Conservation (phyloP, 164 flowering plant species). For the Magnolia kwangsiensis region DNA sequence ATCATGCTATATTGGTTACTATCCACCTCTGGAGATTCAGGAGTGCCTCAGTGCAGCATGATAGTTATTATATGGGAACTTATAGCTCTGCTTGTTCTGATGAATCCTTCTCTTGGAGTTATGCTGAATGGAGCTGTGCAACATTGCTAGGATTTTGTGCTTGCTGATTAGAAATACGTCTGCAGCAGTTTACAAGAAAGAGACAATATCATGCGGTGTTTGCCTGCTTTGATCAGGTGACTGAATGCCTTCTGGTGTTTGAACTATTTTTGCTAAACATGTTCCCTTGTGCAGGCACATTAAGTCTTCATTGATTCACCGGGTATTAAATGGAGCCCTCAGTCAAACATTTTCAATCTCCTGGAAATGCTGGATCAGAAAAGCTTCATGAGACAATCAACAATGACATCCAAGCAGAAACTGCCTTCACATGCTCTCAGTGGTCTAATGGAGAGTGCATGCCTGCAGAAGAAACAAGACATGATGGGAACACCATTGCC, state of each 20-base stretch:
- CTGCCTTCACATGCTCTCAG: constrained; percentile 9
- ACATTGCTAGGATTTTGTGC: constrained; percentile 46
- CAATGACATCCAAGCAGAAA: constrained; percentile 10
- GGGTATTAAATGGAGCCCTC: constrained; percentile 23
- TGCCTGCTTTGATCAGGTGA: constrained; percentile 48
- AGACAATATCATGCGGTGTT: constrained; percentile 44
- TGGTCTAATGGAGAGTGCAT: constrained; percentile 15
- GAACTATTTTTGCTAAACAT: constrained; percentile 29
- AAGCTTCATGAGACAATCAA: constrained; percentile 6
- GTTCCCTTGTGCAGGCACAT: constrained; percentile 45
- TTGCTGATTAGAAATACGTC: constrained; percentile 54
- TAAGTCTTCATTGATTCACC: constrained; percentile 25
- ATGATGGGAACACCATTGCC: constrained; percentile 7
- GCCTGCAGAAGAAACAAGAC: constrained; percentile 15
- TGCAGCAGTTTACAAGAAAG: constrained; percentile 45
- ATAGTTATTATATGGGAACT: constrained; percentile 35
- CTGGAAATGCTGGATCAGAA: constrained; percentile 19
- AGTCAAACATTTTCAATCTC: constrained; percentile 10
- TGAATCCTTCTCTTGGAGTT: constrained; percentile 37
- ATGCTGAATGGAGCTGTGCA: constrained; percentile 67
- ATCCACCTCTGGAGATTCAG: constrained; percentile 43
- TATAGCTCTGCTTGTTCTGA: constrained; percentile 41
- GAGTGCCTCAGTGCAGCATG: constrained; percentile 38
- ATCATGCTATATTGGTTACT: constrained; percentile 31
- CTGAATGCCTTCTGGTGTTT: constrained; percentile 25